These are phyloP conservation scores for Immersiporthe knoxdaviesiana DNA, from an alignment of 2,329 filamentous ascomycete species.

Conservation along the genomic window DNA sequence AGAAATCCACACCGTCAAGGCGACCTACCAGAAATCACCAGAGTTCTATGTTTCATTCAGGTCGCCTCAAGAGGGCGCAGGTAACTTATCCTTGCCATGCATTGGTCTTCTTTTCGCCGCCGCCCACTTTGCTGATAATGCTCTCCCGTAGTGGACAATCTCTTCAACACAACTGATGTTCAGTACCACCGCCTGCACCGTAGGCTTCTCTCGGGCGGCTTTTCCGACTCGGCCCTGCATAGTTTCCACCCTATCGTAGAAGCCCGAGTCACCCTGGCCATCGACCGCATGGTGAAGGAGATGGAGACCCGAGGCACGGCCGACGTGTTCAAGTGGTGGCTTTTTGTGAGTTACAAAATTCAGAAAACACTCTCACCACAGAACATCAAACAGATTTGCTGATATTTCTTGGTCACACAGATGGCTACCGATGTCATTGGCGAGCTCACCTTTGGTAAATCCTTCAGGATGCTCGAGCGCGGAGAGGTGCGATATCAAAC, in stretches of 20 bases:
- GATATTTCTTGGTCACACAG: not conserved
- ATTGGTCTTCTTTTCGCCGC: not conserved
- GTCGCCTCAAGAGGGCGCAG: slow-evolving; percentile 4
- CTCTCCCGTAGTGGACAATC: slow-evolving; percentile 29
- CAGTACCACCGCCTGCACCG: slow-evolving; percentile 45
- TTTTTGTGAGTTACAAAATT: slow-evolving; percentile 48
- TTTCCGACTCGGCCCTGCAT: slow-evolving; percentile 43
- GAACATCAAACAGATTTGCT: no score
- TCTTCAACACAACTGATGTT: slow-evolving; percentile 47
- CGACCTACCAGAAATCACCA: slow-evolving; percentile 36
- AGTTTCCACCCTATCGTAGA: slow-evolving; percentile 40
- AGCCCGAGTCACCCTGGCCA: slow-evolving; percentile 42
- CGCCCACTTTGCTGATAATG: not conserved
- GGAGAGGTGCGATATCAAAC: slow-evolving; percentile 44
- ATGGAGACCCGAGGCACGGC: slow-evolving; percentile 39
- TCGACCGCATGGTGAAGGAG: slow-evolving; percentile 51
- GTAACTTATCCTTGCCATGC: not conserved
- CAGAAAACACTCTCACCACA: no score
- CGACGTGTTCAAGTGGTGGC: slow-evolving; percentile 58
- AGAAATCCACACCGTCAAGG: slow-evolving; percentile 37
- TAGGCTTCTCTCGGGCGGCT: slow-evolving; percentile 45
- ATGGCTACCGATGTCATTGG: slow-evolving; percentile 57
- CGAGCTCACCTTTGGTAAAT: slow-evolving; percentile 58
- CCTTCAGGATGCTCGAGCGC: slow-evolving; percentile 54
- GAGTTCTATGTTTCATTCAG: slow-evolving; percentile 32